A percentile compares a stretch with the other conserved stretches of the same genome.
phyloP scores from a whole-genome alignment of 345 rosid species.

The Excoecaria agallocha region DNA sequence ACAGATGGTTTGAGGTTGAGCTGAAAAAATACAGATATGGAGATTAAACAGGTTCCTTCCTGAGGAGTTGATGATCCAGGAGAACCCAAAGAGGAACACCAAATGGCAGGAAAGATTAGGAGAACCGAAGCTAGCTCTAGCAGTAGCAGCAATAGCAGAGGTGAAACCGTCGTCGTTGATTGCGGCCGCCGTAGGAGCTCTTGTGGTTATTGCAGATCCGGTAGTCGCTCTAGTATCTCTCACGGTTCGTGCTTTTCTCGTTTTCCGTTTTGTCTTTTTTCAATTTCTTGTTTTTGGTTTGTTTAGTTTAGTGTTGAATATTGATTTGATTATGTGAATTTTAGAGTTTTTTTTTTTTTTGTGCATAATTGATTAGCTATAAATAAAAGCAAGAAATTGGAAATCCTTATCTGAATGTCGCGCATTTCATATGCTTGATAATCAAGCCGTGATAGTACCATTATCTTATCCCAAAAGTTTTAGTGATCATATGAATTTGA shows the following conservation, averaged over 20 bases:
- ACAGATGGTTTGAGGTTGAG: no score
- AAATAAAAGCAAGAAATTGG: not conserved
- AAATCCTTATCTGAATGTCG: not conserved
- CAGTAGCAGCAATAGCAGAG: conserved; percentile 32
- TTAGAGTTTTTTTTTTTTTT: not conserved
- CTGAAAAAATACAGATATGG: no score
- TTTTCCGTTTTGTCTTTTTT: not conserved
- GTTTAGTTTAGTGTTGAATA: not conserved
- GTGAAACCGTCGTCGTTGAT: conserved; percentile 62
- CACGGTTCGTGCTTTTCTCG: conserved; percentile 50
- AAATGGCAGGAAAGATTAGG: conserved; percentile 39
- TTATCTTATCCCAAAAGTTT: not conserved
- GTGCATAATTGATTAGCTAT: not conserved
- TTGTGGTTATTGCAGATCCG: conserved; percentile 78
- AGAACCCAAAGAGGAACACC: not conserved
- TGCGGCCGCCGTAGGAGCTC: conserved; percentile 45
- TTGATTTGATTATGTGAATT: not conserved
- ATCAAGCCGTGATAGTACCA: not conserved
- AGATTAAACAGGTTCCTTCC: not conserved
- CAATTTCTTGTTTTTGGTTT: not conserved
- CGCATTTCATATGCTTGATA: not conserved
- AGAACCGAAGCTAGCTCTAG: conserved; percentile 73
- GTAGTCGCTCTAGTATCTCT: conserved; percentile 47
- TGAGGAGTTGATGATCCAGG: not conserved
- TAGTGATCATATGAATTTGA: not conserved